Evolutionary conservation across 2,329 filamentous ascomycete species (phyloP), one percentile per base, ranked within the genome.

Genomic region (Fonsecaea pedrosoi): DNA sequence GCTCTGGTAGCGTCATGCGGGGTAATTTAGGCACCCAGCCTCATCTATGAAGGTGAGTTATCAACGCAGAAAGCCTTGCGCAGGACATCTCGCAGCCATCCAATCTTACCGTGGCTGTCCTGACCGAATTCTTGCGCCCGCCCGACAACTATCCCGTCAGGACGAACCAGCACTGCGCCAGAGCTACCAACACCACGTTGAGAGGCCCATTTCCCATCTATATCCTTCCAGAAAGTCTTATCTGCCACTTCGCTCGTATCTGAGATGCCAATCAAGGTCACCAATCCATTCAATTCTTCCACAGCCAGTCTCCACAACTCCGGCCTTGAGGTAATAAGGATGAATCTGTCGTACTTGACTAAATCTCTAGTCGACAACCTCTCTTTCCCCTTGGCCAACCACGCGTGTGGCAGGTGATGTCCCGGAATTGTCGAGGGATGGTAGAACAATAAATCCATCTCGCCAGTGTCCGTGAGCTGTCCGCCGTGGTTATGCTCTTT

Each of bases 61-160:
- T 35, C 30, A 10, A 56, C 57, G 50, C 53, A 18, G 32, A 66
- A 53, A 6, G 53, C 21, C 48, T 10, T 57, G 10, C 25, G 50
- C 12, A 66, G 37, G 13, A 66, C 37, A 38, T 50, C 10, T 6
- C 64, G 48, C 58, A 66, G 40, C 53, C 55, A 65, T 13, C 45
- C 56, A 7, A 13, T 25, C 15, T 21, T 21, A 25, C 58, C 35
- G 32, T 66, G 12, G 5, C 54, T 40, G 10, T 35, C 58, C 25
- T 57, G n/a, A 13, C 57, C 50, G 53, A 67, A 64, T 57, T 48
- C 54, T 34, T 50, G 42, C 12, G 57, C 58, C 60, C 69, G 59
- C 73, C 70, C 78, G 6, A 71, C 71, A 35, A 77, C 73, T 54
- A 77, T 76, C 12, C 74, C 73, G 67, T 78, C 76, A 8, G 76